Evolutionary conservation across 2,329 filamentous ascomycete species (phyloP), one percentile per base, ranked within the genome.

Genomic region (Aspergillus pseudotamarii): DNA sequence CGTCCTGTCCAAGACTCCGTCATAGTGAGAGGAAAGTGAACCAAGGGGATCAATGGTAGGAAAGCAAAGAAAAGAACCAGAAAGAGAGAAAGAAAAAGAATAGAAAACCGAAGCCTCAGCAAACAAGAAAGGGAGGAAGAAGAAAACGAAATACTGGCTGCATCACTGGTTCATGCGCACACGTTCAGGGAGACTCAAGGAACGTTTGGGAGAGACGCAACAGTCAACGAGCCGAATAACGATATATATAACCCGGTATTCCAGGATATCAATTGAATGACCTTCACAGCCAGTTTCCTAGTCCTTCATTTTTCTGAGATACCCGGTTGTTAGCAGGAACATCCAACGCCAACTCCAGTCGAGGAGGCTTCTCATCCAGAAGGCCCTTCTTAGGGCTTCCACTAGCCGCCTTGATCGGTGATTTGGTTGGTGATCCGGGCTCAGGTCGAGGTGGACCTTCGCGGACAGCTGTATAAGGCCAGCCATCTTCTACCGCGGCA

Each of bases 401-500:
- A 2, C 70, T 62, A 4, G 64, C 64, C 59, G 68, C 69, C 65
- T 81, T 86, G 68, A 82, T 84, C 6, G 80, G 79, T 23, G 84
- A 84, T 68, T 81, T 83, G 57, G 72, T 73, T 4, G 76, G 76
- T 14, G 78, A 78, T 9, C 72, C 70, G n/a, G 73, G 67, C 36
- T 78, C 79, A 16, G 67, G 65, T 46, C 78, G 74, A 50, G 80
- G 77, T 10, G 80, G 80, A 4, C 82, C 81, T 57, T 83, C 80
- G 58, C 94, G 85, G 28, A 98, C 94, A 72, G 91, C 89, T 58
- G 86, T 85, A 50, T 93, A 90, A 57, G 93, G 88, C 94, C 95
- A 99, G 53, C 88, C 91, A 77, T 99, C 95, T 64, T 94, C 93
- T 32, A 84, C 85, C 0, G 93, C 94, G 0, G 94, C 95, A 0